Conservation (phyloP, 768 basidiomycete species). For the Pleurotus tuoliensis region DNA sequence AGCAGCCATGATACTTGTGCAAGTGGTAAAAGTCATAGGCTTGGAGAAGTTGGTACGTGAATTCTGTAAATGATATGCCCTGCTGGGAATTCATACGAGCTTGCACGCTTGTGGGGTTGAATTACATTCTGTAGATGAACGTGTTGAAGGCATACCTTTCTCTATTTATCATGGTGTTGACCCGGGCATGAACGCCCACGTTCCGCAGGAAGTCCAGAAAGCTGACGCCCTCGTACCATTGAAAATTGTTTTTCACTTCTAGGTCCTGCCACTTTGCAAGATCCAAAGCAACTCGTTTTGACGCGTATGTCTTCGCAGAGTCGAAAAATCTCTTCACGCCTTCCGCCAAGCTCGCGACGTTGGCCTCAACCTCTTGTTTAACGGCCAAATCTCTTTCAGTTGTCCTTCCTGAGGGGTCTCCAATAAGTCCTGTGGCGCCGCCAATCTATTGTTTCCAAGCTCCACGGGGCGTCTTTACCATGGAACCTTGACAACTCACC, state of each 20-base stretch:
- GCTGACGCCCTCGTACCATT: conserved; percentile 73
- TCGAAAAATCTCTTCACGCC: conserved; percentile 74
- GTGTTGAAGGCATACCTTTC: conserved; percentile 59
- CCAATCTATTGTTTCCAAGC: conserved; percentile 64
- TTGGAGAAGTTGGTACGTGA: conserved; percentile 95
- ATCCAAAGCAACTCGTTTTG: conserved; percentile 23
- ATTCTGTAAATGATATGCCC: conserved; percentile 98
- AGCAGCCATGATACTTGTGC: conserved; percentile 59
- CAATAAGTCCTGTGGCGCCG: conserved; percentile 93
- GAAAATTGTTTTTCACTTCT: conserved; percentile 44
- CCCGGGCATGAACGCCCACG: conserved; percentile 75
- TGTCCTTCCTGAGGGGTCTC: conserved; percentile 90
- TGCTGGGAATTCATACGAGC: conserved; percentile 72
- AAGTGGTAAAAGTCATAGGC: conserved; percentile 92
- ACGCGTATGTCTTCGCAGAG: conserved; percentile 60
- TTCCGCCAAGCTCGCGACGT: conserved; percentile 58
- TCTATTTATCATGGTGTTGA: conserved; percentile 85
- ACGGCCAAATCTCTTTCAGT: conserved; percentile 75
- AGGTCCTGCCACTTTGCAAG: conserved; percentile 19
- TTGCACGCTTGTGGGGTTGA: conserved; percentile 56
- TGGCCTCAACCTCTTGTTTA: conserved; percentile 53
- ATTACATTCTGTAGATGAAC: background rate
- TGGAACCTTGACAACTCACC: conserved; percentile 44
- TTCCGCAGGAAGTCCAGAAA: conserved; percentile 82
- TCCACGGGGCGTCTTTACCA: background rate